Conservation (phyloP, 2,329 filamentous ascomycete genomes). For the Tolypocladium ovalisporum region DNA sequence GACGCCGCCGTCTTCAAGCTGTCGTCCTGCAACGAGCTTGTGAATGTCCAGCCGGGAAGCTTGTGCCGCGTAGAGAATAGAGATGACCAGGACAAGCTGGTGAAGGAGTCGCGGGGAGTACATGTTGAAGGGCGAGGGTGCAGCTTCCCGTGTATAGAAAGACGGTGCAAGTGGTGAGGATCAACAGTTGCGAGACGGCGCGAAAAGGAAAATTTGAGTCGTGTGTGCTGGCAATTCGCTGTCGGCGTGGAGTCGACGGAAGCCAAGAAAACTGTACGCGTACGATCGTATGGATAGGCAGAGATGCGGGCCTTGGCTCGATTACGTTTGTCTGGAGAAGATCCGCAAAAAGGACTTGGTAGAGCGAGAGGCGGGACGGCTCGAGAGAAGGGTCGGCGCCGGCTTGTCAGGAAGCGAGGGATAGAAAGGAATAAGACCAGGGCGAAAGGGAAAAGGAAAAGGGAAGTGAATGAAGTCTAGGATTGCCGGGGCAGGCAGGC, state of each 20-base stretch:
- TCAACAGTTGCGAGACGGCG: not conserved
- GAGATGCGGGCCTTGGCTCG: not conserved
- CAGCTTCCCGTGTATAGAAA: not conserved
- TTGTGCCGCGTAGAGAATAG: slow-evolving; percentile 33
- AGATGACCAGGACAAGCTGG: slow-evolving; percentile 38
- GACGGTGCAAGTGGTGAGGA: not conserved
- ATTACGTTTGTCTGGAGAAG: not conserved
- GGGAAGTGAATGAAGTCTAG: slow-evolving; percentile 3
- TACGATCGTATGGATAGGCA: not conserved
- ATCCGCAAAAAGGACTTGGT: not conserved
- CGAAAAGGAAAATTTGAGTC: not conserved
- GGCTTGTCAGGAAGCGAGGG: not conserved
- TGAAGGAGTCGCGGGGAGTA: slow-evolving; percentile 32
- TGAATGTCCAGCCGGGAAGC: slow-evolving; percentile 21
- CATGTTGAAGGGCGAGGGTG: slow-evolving; percentile 25
- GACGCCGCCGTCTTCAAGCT: slow-evolving; percentile 6
- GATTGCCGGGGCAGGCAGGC: not conserved
- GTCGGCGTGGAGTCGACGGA: not conserved
- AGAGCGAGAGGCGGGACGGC: not conserved
- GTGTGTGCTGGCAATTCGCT: not conserved
- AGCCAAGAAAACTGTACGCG: not conserved
- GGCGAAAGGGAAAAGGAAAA: not conserved
- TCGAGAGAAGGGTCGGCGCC: slow-evolving; percentile 4
- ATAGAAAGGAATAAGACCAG: not conserved
- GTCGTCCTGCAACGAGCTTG: slow-evolving; percentile 10